Evolutionary conservation across 164 flowering plant genomes (phyloP).

Genomic region (Vitis rotundifolia): DNA sequence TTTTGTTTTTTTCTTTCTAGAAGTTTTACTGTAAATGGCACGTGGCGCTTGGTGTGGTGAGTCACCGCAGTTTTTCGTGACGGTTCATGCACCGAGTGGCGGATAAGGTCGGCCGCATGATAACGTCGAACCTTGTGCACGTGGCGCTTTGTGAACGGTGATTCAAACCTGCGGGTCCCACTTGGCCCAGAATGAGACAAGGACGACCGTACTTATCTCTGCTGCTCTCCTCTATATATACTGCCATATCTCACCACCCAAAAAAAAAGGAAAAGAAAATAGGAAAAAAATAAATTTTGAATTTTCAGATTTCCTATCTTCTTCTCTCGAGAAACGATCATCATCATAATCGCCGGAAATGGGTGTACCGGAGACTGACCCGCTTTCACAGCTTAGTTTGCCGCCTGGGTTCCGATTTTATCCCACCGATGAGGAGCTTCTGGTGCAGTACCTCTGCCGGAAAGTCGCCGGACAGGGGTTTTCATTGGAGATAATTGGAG

Average conservation of each 20-base stretch:
- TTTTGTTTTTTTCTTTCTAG: slow-evolving; percentile 10
- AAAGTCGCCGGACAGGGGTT: slow-evolving; percentile 61
- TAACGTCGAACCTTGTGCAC: too few relatives aligned
- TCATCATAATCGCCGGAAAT: slow-evolving; percentile 16
- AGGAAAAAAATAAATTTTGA: neutral
- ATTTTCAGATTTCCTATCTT: neutral
- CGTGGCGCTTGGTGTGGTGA: slow-evolving; percentile 19
- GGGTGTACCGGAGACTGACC: slow-evolving; percentile 44
- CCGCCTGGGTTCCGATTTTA: slow-evolving; percentile 70
- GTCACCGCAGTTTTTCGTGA: slow-evolving; percentile 2
- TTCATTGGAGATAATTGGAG: slow-evolving; percentile 48
- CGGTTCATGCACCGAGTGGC: too few relatives aligned
- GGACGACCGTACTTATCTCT: slow-evolving; percentile 39
- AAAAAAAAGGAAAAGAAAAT: slow-evolving; percentile 4
- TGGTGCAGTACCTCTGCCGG: slow-evolving; percentile 57
- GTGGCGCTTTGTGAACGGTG: slow-evolving; percentile 3
- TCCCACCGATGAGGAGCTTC: slow-evolving; percentile 68
- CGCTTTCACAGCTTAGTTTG: slow-evolving; percentile 45
- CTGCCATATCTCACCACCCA: neutral
- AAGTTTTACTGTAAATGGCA: slow-evolving; percentile 2
- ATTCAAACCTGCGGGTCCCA: slow-evolving; percentile 19
- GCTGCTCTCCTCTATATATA: slow-evolving; percentile 17
- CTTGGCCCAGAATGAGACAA: slow-evolving; percentile 14
- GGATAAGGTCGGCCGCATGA: too few relatives aligned
- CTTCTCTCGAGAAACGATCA: slow-evolving; percentile 1